Base-by-base conservation (phyloP, 2,329 filamentous ascomycete species). In the Sclerotinia glacialis region DNA sequence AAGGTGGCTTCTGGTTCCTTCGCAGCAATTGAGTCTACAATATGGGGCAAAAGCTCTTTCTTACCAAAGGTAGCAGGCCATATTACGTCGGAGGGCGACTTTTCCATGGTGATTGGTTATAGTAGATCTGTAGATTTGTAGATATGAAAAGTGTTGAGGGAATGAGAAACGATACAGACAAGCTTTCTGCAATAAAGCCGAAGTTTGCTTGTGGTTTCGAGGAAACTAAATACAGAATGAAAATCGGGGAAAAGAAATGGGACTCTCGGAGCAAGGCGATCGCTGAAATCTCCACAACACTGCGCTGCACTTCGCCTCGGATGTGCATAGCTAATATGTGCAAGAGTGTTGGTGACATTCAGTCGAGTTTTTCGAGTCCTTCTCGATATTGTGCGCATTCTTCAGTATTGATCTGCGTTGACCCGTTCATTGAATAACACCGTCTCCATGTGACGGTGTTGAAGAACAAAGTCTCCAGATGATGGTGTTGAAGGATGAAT, bases 31-130 rank as follows among this genome's bases (percentile, higher is more conserved):
- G 11, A 6, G 14, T 66, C 65, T 7, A 66, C 42, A 14, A 66
- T 9, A 63, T 62, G n/a, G 1, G 65, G 65, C 11, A 63, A n/a
- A 26, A 63, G 58, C 18, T 55, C 61, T 37, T 64, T 64, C 42
- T 26, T 34, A n/a, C 37, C 31, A 18, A 11, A n/a, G 1, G 1
- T 37, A 11, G 50, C 5, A 64, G 26, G 8, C 2, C 23, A 12
- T 28, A 16, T 47, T 5, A 40, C 12, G 9, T 50, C 14, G 7
- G 16, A n/a, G 21, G 26, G 37, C 16, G 47, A 53, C 12, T 31
- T 55, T 64, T 21, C 12, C 61, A 55, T 44, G 26, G 18, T 47
- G 40, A 8, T 55, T 16, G 14, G 26, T 21, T 26, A 42, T 12
- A 64, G 37, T 26, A 4, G 14, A 52, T 34, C 16, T 12, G 42